Evolutionary conservation across 192 early-diverging fungal species (phyloP).

Genomic region (Backusella parvicylindrica): DNA sequence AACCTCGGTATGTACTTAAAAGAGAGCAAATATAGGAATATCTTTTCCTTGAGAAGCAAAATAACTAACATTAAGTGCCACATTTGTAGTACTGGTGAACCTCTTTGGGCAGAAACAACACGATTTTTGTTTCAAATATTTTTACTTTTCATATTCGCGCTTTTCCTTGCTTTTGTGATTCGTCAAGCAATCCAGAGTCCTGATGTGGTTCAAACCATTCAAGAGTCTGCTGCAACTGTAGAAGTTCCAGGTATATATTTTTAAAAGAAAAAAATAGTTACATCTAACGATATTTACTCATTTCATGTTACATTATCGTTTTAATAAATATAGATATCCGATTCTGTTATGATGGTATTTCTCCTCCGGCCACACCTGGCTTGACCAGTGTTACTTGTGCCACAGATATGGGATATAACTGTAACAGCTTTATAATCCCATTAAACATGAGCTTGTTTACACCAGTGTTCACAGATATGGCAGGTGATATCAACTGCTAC

Average conservation of each 20-base stretch:
- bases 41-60: not conserved
- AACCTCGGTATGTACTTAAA: slow-evolving; percentile 19
- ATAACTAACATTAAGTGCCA: slow-evolving; percentile 12
- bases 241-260: slow-evolving; percentile 16
- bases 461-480: slow-evolving; percentile 16
- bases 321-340: slow-evolving; percentile 22
- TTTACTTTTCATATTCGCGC: slow-evolving; percentile 18
- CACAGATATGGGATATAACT: slow-evolving; percentile 23
- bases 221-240: not conserved
- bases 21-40: not conserved
- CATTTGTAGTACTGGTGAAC: slow-evolving; percentile 27
- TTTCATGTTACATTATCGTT: not conserved
- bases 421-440: slow-evolving; percentile 5
- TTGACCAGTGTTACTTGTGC: slow-evolving; percentile 2
- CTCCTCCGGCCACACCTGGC: not conserved
- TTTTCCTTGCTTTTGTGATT: slow-evolving; percentile 19
- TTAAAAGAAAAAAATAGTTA: not conserved
- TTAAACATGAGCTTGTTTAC: slow-evolving; percentile 14
- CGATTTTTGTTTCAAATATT: slow-evolving; percentile 22
- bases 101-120: slow-evolving; percentile 31
- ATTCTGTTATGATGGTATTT: slow-evolving; percentile 33
- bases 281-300: not conserved
- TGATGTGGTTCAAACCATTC: slow-evolving; percentile 17
- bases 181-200: slow-evolving; percentile 25
- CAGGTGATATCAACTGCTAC: slow-evolving; percentile 20